Evolutionary conservation across 805 yeast genomes (phyloP), one percentile per base, ranked within the genome.

Genomic region (Metschnikowia bowlesiae): DNA sequence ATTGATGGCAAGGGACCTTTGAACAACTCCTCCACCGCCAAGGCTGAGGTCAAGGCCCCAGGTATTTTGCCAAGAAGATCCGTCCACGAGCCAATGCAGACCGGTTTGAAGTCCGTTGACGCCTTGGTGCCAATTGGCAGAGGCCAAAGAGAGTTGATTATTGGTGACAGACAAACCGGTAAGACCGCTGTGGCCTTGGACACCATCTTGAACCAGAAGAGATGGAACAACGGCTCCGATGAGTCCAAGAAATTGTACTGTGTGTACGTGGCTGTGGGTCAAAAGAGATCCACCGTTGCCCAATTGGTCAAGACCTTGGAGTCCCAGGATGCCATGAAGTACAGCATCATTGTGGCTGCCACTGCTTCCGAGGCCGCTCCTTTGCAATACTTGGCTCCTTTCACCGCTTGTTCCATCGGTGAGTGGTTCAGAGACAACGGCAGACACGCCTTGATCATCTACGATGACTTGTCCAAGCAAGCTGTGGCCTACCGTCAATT

Each of bases 391-490:
- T 80, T 94, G 74, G 98, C 99, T 82, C 99, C 99, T 75, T 94
- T 94, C 96, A 89, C 99, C 66, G 99, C 91, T 64, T 87, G 96
- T 75, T 96, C 99, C 70, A 91, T 94, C 74, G 97, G 98, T 82
- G 99, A 94, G 83, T 94, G 99, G 99, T 94, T 94, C 95, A 89
- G 99, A 85, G 99, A 94, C 84, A 94, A 92, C 78, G 97, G 96
- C 74, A 88, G 78, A 76, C 98, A 94, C 79, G 95, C 98, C 66
- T 81, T 92, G 80, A 94, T 92, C 76, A 80, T 89, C 85, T 92
- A 81, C 80, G 98, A 92, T 76, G 98, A 92, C 79, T 85, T 92
- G 80, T 92, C 98, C 71, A 92, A 92, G 83, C 98, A 92, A 82
- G 98, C 98, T 62, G 98, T 92, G 74, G 98, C 98, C 64, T 92